Evolutionary conservation across 202 grass and related monocot genomes (phyloP), one percentile per base, ranked within the genome.

Genomic region (Setaria italica): DNA sequence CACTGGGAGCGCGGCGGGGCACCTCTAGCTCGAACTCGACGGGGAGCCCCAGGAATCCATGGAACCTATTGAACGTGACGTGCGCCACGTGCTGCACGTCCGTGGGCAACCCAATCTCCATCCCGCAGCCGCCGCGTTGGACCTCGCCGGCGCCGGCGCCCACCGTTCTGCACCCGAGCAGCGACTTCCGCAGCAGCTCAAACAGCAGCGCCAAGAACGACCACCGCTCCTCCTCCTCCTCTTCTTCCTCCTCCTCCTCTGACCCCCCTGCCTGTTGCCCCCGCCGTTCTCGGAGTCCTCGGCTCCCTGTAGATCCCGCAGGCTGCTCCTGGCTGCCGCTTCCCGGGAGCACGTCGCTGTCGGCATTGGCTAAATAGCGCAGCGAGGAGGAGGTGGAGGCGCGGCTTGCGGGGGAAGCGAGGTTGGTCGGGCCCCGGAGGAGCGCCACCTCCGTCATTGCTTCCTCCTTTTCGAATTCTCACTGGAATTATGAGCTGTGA

Each of bases 381-480:
- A 73, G 67, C 64, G 92, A 85, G 41, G 84, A 20, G 42, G 72
- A 70, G 54, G 84, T 35, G 43, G 79, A 86, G 68, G 57, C 68
- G 80, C 85, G 84, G 74, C 96, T 94, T 95, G 91, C 78, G 88
- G 90, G 69, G 17, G 94, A 99, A 92, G 88, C 70, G 88, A 99
- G 81, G 72, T 89, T 83, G 76, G 90, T 76, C 77, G 93, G 93
- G 91, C 90, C 94, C 86, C 86, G 70, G 47, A 74, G 69, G 42
- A 95, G 88, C 66, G 90, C 96, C 90, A 99, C 96, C 90, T 99
- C 96, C 77, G 96, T 91, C 96, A 99, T 99, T 89, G 90, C 86
- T 80, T 76, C 53, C 80, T 56, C 69, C 35, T 82, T 77, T 86
- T 54, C 57, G 64, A 42, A 20, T 70, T 11, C 48, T 68, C 47